These are phyloP conservation scores for Leptomonas pyrrhocoris DNA, from an alignment of 208 protist genomes.

Conservation along the genomic window DNA sequence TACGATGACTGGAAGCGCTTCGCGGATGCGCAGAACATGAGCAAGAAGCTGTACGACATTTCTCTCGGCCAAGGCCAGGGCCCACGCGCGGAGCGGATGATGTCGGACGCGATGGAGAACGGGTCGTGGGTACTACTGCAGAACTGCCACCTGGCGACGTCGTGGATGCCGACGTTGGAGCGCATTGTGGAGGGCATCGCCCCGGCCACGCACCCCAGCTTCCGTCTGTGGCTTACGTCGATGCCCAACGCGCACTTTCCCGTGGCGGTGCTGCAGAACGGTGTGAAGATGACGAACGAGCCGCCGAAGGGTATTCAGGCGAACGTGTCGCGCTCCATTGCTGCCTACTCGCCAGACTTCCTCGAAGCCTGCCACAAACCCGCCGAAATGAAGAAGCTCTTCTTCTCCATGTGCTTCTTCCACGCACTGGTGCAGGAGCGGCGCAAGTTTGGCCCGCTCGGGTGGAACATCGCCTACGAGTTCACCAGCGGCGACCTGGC, in stretches of 20 bases:
- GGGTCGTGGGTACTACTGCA: slow-evolving; percentile 97
- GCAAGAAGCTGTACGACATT: slow-evolving; percentile 95
- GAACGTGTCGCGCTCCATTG: slow-evolving; percentile 94
- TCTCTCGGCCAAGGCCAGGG: slow-evolving; percentile 99
- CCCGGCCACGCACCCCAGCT: slow-evolving; percentile 92
- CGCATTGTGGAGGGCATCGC: slow-evolving; percentile 93
- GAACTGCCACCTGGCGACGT: slow-evolving; percentile 98
- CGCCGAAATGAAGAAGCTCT: slow-evolving; percentile 93
- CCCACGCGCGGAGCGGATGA: slow-evolving; percentile 94
- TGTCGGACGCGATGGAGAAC: slow-evolving; percentile 93
- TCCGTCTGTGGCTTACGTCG: slow-evolving; percentile 98
- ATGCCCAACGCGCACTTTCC: slow-evolving; percentile 98
- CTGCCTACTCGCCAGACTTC: slow-evolving; percentile 85
- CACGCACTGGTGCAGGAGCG: slow-evolving; percentile 98
- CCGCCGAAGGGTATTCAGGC: slow-evolving; percentile 97
- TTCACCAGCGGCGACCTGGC: slow-evolving; percentile 97
- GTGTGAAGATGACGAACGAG: slow-evolving; percentile 99
- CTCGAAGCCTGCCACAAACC: slow-evolving; percentile 90
- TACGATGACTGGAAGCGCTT: slow-evolving; percentile 96
- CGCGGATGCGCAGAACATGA: slow-evolving; percentile 95
- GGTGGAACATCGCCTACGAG: slow-evolving; percentile 99
- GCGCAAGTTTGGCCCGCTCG: slow-evolving; percentile 98
- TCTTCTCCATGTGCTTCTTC: slow-evolving; percentile 98
- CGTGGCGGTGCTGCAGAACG: slow-evolving; percentile 98
- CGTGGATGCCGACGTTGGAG: slow-evolving; percentile 98